Evolutionary conservation across 176 grass and related monocot genomes (phyloP), one percentile per base, ranked within the genome.

Genomic region (Rhynchospora tenuis): DNA sequence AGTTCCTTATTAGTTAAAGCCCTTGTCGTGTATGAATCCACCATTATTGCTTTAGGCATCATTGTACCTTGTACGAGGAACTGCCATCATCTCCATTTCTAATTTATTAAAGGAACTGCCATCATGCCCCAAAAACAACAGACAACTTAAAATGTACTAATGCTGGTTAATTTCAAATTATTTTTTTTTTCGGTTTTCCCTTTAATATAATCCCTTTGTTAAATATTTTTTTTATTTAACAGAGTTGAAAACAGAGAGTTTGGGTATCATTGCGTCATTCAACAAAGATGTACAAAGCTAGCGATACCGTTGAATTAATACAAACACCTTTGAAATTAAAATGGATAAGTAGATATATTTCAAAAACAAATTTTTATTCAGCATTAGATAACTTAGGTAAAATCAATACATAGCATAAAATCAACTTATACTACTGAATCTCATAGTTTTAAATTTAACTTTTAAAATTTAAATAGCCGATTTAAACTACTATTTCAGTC

Each of bases 41-140:
- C 79, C 59, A 81, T 81, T 81, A 60, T 82, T 82, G 79, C 79
- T 62, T 29, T 4, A 16, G 22, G 59, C 79, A 82, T 82, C 79
- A 82, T 57, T 57, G 58, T 62, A 82, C 72, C 52, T 17, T 13
- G n/a, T 50, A 73, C 69, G 14, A 15, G 7, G 20, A 27, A 74
- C 22, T 74, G 38, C 3, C 3, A 45, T 46, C 67, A 46, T 71
- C 67, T 51, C 71, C 71, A 74, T 51, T 74, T 45, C 20, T 46
- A 27, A 11, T 14, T 24, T 1, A 74, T 27, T 74, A 46, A 20
- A 74, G 17, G n/a, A n/a, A n/a, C n/a, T n/a, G n/a, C n/a, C n/a
- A 51, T 3, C 6, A 13, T 73, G 9, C 43, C 47, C 69, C 19
- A n/a, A 60, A 60, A 60, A n/a, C 9, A 51, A 38, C 33, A 38